phyloP scores from a whole-genome alignment of 768 basidiomycete genomes.

The Termitomyces sp. region DNA sequence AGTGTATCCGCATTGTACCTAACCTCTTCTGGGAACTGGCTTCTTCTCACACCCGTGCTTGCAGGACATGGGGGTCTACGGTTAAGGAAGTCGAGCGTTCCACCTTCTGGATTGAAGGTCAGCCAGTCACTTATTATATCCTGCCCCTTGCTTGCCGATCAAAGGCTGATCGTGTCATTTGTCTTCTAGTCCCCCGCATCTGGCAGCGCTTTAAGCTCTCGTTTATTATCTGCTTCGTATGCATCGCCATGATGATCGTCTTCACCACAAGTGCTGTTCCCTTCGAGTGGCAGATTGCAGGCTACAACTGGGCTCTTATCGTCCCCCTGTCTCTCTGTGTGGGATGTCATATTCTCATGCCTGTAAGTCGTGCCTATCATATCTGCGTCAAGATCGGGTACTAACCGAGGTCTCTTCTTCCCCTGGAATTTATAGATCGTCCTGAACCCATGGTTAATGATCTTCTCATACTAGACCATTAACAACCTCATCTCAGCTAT shows the following conservation, averaged over 20 bases:
- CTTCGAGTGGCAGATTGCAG: constrained; percentile 59
- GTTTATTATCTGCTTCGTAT: constrained; percentile 53
- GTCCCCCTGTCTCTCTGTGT: constrained; percentile 67
- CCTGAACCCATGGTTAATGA: constrained; percentile 84
- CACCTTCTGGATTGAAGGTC: constrained; percentile 81
- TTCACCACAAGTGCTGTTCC: constrained; percentile 54
- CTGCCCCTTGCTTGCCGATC: not conserved
- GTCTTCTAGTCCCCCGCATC: constrained; percentile 60
- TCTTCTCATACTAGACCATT: constrained; percentile 52
- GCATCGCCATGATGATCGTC: constrained; percentile 57
- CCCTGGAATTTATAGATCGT: constrained; percentile 42
- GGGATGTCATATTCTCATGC: constrained; percentile 66
- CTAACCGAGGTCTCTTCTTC: constrained; percentile 1
- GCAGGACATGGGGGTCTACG: constrained; percentile 51
- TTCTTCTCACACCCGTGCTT: not conserved
- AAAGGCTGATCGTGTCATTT: not conserved
- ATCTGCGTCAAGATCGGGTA: not conserved
- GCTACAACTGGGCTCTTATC: constrained; percentile 62
- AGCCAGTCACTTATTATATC: constrained; percentile 8
- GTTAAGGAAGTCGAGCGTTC: constrained; percentile 82
- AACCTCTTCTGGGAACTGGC: not conserved
- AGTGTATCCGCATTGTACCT: constrained; percentile 11
- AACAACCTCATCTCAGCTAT: not conserved
- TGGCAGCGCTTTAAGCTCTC: constrained; percentile 76
- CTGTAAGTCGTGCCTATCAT: constrained; percentile 37